Percentiles rank a stretch among this genome's conserved stretches.
Conservation (phyloP, 2,329 filamentous ascomycete genomes). For the Xylariales sp. region DNA sequence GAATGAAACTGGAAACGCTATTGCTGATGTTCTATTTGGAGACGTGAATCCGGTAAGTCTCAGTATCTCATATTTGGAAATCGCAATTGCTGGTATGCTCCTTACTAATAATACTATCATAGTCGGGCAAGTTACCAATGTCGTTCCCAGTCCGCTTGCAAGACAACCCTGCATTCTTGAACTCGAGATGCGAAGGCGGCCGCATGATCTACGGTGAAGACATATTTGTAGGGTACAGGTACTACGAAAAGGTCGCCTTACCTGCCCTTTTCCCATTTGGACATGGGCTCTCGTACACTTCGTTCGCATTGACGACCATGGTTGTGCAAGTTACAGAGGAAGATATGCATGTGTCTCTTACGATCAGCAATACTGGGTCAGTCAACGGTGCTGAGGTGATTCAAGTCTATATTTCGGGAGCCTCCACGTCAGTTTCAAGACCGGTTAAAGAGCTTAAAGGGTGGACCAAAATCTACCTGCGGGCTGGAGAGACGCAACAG, state of each 20-base stretch:
- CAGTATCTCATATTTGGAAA: too few species aligned
- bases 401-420: slow-evolving; percentile 3
- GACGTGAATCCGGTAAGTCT: too few species aligned
- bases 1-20: too few species aligned
- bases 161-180: slow-evolving; percentile 72
- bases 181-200: slow-evolving; percentile 66
- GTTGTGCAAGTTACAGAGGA: slow-evolving; percentile 39
- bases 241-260: slow-evolving; percentile 67
- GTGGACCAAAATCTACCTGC: too few species aligned
- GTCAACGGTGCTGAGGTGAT: slow-evolving; percentile 15
- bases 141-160: slow-evolving; percentile 65
- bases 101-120: too few species aligned
- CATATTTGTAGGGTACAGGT: slow-evolving; percentile 76
- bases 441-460: too few species aligned
- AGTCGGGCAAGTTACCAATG: too few species aligned
- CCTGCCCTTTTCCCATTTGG: slow-evolving; percentile 72
- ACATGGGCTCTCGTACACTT: slow-evolving; percentile 74
- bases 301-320: slow-evolving; percentile 53
- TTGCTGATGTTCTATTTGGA: too few species aligned
- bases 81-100: too few species aligned
- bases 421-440: too few species aligned
- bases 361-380: slow-evolving; percentile 58
- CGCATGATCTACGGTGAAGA: slow-evolving; percentile 75
- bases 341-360: slow-evolving; percentile 43
- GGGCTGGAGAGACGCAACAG: too few species aligned